Base-by-base conservation (phyloP, 352 stramenopile species). In the Pythium dissotocum region DNA sequence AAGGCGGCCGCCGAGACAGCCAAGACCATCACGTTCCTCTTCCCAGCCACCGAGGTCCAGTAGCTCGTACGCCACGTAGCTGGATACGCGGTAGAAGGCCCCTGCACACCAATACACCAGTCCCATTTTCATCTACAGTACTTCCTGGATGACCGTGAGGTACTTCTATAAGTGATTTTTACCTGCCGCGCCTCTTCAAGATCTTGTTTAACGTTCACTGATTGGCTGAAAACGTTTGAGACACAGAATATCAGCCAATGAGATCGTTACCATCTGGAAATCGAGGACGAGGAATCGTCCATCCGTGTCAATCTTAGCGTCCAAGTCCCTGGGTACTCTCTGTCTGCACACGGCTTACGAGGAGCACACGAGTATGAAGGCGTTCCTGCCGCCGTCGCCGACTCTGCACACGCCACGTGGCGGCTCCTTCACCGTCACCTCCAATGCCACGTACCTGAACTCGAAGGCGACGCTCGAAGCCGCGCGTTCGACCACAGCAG, bases 381-480 rank as follows among this genome's bases (percentile, higher is more conserved):
- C 65, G 36, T 67, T 71, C 32, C 40, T 66, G 32, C 65, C 65
- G 28, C n/a, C 36, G 49, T 48, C 57, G 49, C 48, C 64, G 26
- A 36, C 42, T 16, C 32, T 48, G 38, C 56, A 53, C 24, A 48
- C 64, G 12, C 36, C 53, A 26, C 65, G 60, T 12, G 48, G 21
- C 24, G 12, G 42, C 30, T 57, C 63, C 2, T 51, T 63, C 18
- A 61, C 59, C 2, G 64, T 53, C 36, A 70, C 71, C 10, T 67
- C 67, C 28, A 78, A 78, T 62, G 58, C 60, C 13, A 67, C 68
- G 56, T 85, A 79, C 67, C 61, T 83, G 21, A 72, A 78, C 63
- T 83, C 78, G 28, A 82, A 83, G 42, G 74, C 79, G 30, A 77
- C 82, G 12, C 59, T 77, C 5, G 78, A 72, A 13, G 82, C 78